Base-by-base conservation (phyloP, 306 rosid species). In the Vigna unguiculata region DNA sequence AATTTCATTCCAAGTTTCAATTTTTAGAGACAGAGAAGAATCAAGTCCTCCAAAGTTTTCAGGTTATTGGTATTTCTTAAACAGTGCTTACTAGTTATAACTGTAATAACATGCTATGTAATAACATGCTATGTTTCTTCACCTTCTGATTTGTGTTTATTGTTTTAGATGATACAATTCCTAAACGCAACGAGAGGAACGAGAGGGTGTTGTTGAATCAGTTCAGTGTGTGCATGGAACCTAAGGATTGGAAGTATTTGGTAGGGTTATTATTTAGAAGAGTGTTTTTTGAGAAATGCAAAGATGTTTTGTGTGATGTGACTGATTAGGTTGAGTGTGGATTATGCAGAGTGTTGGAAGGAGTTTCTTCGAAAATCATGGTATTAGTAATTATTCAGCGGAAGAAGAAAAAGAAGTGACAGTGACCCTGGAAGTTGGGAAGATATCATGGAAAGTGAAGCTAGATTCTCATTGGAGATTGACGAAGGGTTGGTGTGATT, bases 1-100 rank as follows among this genome's bases (percentile, higher is more conserved):
- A 53, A 11, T 16, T 76, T 65, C 67, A 53, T 76, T 38, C 67
- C 53, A 47, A 38, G 74, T 66, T 40, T 0, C 6, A 41, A 76
- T 76, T 41, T 62, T 30, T 9, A 62, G 79, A 20, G 63, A 55
- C 43, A 25, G 0, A 53, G 15, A 54, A 71, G 52, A 21, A 47
- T 19, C 62, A 5, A 47, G 38, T 57, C 14, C 47, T 74, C 30
- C 13, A 0, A 45, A 0, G 13, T 2, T 48, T 30, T 13, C 24
- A 47, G 79, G 79, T 61, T 62, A 34, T 1, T 36, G 43, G 43
- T 38, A 1, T 8, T 38, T 38, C 11, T 9, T 5, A 38, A 8
- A 38, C 9, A 38, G 6, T 38, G 11, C 43, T 7, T 38, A 38
- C 43, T 9, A 2, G 0, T 38, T 38, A 9, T 11, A 38, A 38